A percentile compares a stretch with the other conserved stretches of the same genome.
Evolutionary conservation across 441 rosid genomes (phyloP).

Genomic region (Croton setiger): DNA sequence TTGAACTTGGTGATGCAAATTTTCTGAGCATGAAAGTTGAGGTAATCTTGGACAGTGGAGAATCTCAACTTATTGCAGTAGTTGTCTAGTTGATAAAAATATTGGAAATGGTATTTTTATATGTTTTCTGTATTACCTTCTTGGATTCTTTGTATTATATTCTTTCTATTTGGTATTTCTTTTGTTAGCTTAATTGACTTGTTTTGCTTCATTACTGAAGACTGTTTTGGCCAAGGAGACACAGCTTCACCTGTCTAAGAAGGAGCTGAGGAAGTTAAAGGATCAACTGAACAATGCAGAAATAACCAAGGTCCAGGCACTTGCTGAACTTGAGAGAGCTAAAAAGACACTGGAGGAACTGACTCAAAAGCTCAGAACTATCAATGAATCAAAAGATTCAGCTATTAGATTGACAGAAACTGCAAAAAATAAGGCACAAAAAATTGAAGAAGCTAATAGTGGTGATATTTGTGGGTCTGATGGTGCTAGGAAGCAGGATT

Average conservation of each 20-base stretch:
- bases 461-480: slow-evolving; percentile 37
- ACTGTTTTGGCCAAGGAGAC: slow-evolving; percentile 78
- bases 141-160: background rate
- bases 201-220: slow-evolving; percentile 33
- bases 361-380: slow-evolving; percentile 46
- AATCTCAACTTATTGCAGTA: background rate
- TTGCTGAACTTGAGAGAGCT: slow-evolving; percentile 69
- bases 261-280: slow-evolving; percentile 70
- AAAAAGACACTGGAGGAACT: slow-evolving; percentile 67
- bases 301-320: slow-evolving; percentile 62
- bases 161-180: background rate
- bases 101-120: background rate
- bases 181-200: slow-evolving; percentile 7
- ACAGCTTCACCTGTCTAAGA: slow-evolving; percentile 80
- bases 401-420: slow-evolving; percentile 61
- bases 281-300: slow-evolving; percentile 76
- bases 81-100: background rate
- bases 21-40: slow-evolving; percentile 2
- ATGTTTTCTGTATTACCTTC: background rate
- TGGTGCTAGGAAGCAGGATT: slow-evolving; percentile 47
- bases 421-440: slow-evolving; percentile 51
- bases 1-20: background rate
- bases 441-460: slow-evolving; percentile 48
- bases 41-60: background rate
- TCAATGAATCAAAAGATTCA: slow-evolving; percentile 57